Conservation (phyloP, 2,329 filamentous ascomycete species). For the Metarhizium humberi region DNA sequence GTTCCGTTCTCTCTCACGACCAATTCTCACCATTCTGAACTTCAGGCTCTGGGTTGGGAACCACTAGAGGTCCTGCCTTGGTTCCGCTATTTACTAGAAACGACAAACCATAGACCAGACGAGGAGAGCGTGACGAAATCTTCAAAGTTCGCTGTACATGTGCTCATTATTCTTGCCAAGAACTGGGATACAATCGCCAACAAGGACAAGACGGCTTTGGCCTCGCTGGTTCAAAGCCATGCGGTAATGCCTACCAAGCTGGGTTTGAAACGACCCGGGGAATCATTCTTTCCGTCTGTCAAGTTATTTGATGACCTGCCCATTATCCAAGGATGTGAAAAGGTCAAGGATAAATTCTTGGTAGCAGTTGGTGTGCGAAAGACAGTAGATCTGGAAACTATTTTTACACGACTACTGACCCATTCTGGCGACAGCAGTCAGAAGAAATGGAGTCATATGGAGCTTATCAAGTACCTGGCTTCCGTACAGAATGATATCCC, state of each 20-base stretch:
- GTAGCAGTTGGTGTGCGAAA: conserved; percentile 77
- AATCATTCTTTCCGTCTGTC: conserved; percentile 90
- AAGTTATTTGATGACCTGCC: conserved; percentile 92
- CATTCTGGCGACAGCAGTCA: conserved; percentile 42
- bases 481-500: conserved; percentile 89
- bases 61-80: conserved; percentile 78
- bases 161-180: conserved; percentile 76
- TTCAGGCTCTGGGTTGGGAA: conserved; percentile 79
- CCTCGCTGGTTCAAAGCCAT: conserved; percentile 53
- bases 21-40: conserved; percentile 52
- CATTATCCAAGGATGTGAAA: conserved; percentile 63
- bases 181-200: conserved; percentile 75
- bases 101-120: conserved; percentile 46
- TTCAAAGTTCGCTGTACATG: conserved; percentile 63
- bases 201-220: conserved; percentile 55
- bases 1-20: conserved; percentile 80
- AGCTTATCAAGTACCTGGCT: conserved; percentile 87
- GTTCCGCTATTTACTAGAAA: conserved; percentile 71
- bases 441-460: conserved; percentile 80
- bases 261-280: conserved; percentile 76
- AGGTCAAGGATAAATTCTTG: conserved; percentile 86
- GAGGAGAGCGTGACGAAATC: conserved; percentile 64
- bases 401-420: conserved; percentile 77
- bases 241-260: conserved; percentile 82
- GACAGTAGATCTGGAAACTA: conserved; percentile 87